phyloP scores from a whole-genome alignment of 371 early-diverging fungal genomes.

The Catenaria anguillulae region DNA sequence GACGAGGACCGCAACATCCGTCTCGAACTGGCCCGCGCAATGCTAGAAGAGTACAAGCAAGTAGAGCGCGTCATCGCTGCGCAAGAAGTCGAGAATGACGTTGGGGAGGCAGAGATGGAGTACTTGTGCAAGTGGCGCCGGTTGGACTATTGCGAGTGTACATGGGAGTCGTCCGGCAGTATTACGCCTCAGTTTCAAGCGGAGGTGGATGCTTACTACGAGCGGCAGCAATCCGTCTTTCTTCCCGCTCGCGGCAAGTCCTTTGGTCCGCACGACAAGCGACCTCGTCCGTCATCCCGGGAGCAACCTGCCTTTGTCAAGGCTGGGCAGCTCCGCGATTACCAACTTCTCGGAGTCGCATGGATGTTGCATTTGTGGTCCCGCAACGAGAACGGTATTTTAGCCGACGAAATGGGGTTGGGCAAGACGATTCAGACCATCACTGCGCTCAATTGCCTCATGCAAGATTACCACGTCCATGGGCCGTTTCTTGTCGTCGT shows the following conservation, averaged over 20 bases:
- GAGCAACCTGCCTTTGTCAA: constrained; percentile 23
- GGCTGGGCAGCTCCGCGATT: neutral
- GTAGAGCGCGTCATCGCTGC: constrained; percentile 78
- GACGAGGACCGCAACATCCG: constrained; percentile 73
- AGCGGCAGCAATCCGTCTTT: constrained; percentile 48
- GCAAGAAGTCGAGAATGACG: constrained; percentile 19
- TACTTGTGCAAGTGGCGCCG: constrained; percentile 87
- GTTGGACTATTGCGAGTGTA: constrained; percentile 70
- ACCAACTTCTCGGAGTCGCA: neutral
- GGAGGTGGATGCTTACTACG: constrained; percentile 71
- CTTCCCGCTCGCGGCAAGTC: constrained; percentile 55
- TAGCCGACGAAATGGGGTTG: constrained; percentile 91
- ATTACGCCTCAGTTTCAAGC: constrained; percentile 46
- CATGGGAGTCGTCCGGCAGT: constrained; percentile 67
- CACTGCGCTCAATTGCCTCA: constrained; percentile 43
- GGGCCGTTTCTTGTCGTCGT: constrained; percentile 74
- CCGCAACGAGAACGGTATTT: neutral
- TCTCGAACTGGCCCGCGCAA: constrained; percentile 60
- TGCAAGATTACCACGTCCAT: constrained; percentile 30
- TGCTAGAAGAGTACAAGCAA: constrained; percentile 62
- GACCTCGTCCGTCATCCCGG: neutral
- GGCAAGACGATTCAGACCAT: constrained; percentile 87
- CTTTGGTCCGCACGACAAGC: constrained; percentile 11
- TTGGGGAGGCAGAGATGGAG: constrained; percentile 30
- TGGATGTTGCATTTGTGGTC: constrained; percentile 3